A percentile compares a stretch with the other conserved stretches of the same genome.
Evolutionary conservation across 495 filamentous ascomycete genomes (phyloP).

Genomic region (Podospora pseudopauciseta): DNA sequence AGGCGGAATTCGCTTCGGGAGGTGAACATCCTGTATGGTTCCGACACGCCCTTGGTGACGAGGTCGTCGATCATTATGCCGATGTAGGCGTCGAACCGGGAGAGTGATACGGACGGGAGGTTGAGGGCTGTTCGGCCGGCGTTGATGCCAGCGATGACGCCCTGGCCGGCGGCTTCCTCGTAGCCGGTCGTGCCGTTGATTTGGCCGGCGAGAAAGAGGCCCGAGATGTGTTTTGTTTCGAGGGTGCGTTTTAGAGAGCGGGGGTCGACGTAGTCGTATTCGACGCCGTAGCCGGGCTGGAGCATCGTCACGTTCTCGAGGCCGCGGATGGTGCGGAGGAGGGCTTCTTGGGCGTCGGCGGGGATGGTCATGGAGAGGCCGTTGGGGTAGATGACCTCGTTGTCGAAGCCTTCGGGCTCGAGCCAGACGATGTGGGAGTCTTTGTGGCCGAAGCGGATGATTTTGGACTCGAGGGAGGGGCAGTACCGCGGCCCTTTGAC

Average conservation of each 20-base stretch:
- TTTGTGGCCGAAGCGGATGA: constrained; percentile 80
- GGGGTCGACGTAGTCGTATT: constrained; percentile 98
- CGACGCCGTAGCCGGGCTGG: constrained; percentile 94
- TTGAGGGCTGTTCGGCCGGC: constrained; percentile 74
- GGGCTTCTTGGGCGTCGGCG: constrained; percentile 73
- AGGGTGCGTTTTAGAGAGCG: constrained; percentile 79
- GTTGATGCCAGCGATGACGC: constrained; percentile 88
- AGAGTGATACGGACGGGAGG: constrained; percentile 61
- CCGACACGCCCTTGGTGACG: constrained; percentile 92
- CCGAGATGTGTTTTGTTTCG: constrained; percentile 87
- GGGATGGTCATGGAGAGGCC: constrained; percentile 97
- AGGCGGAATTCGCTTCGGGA: constrained; percentile 94
- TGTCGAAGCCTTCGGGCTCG: constrained; percentile 92
- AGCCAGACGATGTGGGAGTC: constrained; percentile 88
- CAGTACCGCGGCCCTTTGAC: constrained; percentile 94
- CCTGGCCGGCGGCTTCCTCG: constrained; percentile 94
- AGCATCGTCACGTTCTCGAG: constrained; percentile 91
- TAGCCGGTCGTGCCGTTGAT: constrained; percentile 99
- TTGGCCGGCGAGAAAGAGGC: constrained; percentile 90
- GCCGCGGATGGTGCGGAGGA: constrained; percentile 79
- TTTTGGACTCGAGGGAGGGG: constrained; percentile 90
- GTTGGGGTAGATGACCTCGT: constrained; percentile 90
- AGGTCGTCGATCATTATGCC: constrained; percentile 99
- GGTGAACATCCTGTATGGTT: constrained; percentile 99
- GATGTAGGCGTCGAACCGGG: constrained; percentile 89